A percentile compares a stretch with the other conserved stretches of the same genome.
These are phyloP conservation scores for Postia placenta DNA, from an alignment of 768 basidiomycete species.

Conservation along the genomic window DNA sequence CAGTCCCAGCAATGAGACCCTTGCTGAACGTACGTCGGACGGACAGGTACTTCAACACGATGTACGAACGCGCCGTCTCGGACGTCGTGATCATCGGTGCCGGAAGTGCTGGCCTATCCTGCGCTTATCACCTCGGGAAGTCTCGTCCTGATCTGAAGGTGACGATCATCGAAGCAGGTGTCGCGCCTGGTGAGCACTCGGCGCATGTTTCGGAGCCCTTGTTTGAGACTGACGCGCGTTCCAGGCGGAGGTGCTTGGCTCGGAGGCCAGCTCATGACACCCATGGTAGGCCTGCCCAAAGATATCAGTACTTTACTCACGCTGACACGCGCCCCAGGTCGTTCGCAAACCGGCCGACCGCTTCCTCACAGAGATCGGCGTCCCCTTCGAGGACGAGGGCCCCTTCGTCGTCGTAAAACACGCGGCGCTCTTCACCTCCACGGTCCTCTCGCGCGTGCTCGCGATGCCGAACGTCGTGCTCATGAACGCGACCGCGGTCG, in stretches of 20 bases:
- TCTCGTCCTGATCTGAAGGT: constrained; percentile 61
- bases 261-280: constrained; percentile 72
- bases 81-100: constrained; percentile 77
- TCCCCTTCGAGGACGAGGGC: constrained; percentile 76
- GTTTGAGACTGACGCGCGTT: too few relatives aligned
- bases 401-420: constrained; percentile 76
- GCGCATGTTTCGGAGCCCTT: not conserved
- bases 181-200: constrained; percentile 49
- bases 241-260: constrained; percentile 70
- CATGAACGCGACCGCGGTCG: constrained; percentile 78
- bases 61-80: constrained; percentile 71
- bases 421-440: constrained; percentile 76
- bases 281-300: constrained; percentile 45
- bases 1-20: not conserved
- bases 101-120: constrained; percentile 59
- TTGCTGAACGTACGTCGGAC: not conserved
- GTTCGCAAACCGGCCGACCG: constrained; percentile 72
- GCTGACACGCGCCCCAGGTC: constrained; percentile 34
- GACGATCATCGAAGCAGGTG: constrained; percentile 68
- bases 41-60: constrained; percentile 60
- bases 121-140: constrained; percentile 67
- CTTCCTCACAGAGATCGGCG: constrained; percentile 63
- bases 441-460: constrained; percentile 64
- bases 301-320: not conserved
- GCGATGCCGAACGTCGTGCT: constrained; percentile 65